Evolutionary conservation across 176 grass and related monocot genomes (phyloP).

Genomic region (Elaeis guineensis): DNA sequence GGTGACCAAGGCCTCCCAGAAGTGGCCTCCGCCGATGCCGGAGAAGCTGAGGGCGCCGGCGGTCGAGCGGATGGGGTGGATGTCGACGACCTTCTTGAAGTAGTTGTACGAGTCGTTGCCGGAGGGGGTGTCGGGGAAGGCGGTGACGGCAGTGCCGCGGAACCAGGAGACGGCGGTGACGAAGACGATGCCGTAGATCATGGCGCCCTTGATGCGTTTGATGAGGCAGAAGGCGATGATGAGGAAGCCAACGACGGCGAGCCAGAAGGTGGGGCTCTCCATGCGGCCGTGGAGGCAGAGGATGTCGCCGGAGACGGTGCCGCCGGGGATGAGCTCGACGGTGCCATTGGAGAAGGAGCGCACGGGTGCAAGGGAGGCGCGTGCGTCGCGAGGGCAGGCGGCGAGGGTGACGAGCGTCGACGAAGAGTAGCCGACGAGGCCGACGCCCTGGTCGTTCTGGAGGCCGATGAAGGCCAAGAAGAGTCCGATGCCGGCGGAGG

Average conservation of each 20-base stretch:
- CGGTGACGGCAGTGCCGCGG: conserved; percentile 5
- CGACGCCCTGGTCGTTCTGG: conserved; percentile 4
- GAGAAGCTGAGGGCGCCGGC: conserved; percentile 7
- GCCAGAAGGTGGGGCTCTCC: conserved; percentile 5
- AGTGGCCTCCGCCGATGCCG: neutral
- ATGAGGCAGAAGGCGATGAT: conserved; percentile 9
- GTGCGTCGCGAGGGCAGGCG: conserved; percentile 5
- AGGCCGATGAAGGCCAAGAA: conserved; percentile 15
- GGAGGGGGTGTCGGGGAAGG: neutral
- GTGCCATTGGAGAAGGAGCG: conserved; percentile 4
- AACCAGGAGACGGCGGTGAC: conserved; percentile 11
- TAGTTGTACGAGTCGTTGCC: conserved; percentile 1
- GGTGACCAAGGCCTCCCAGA: conserved; percentile 6
- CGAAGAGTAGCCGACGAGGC: conserved; percentile 7
- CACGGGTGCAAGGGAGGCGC: conserved; percentile 3
- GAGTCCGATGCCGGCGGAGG: conserved; percentile 13
- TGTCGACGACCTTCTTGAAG: conserved; percentile 7
- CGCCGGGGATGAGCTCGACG: conserved; percentile 2
- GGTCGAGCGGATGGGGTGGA: neutral
- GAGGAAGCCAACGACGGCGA: conserved; percentile 3
- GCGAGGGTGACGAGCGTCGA: conserved; percentile 16
- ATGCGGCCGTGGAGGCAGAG: conserved; percentile 5
- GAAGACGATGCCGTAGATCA: conserved; percentile 13
- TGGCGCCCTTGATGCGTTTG: conserved; percentile 3
- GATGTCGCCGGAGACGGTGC: conserved; percentile 3